Evolutionary conservation across 1,284 basidiomycete species (phyloP).

Genomic region (Papiliotrema fonsecae): DNA sequence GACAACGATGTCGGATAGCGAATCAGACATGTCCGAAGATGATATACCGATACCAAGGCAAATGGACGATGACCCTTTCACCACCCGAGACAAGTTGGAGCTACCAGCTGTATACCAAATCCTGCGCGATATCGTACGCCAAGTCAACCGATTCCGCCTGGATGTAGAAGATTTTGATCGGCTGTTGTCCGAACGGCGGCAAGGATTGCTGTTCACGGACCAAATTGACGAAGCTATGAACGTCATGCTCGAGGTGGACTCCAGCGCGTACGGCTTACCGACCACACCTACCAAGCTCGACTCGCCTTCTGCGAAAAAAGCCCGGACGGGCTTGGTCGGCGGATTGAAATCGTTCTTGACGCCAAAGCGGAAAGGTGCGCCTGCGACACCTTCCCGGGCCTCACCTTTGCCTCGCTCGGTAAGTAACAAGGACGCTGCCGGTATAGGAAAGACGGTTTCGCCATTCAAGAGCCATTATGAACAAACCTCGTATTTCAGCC

Average conservation of each 20-base stretch:
- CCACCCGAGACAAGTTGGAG: conserved; percentile 4
- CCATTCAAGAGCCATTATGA: conserved; percentile 83
- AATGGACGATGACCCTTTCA: conserved; percentile 15
- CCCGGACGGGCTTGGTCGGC: conserved; percentile 19
- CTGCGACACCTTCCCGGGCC: conserved; percentile 21
- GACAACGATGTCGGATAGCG: conserved; percentile 26
- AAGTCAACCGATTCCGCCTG: conserved; percentile 26
- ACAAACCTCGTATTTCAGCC: conserved; percentile 63
- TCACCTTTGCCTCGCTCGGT: conserved; percentile 44
- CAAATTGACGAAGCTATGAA: conserved; percentile 85
- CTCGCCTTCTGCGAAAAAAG: conserved; percentile 3
- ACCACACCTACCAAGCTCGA: conserved; percentile 10
- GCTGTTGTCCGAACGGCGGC: conserved; percentile 76
- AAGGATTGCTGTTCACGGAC: conserved; percentile 86
- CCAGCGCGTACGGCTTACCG: conserved; percentile 27
- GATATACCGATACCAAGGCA: conserved; percentile 10
- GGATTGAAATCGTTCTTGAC: conserved; percentile 72
- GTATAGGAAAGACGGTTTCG: conserved; percentile 55
- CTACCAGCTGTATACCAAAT: conserved; percentile 70
- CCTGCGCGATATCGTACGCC: conserved; percentile 68
- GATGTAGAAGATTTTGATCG: conserved; percentile 67
- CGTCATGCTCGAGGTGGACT: conserved; percentile 59
- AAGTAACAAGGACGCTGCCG: conserved; percentile 6
- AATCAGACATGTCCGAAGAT: conserved; percentile 12
- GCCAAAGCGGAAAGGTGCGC: conserved; percentile 56